A percentile compares a stretch with the other conserved stretches of the same genome.
These are phyloP conservation scores for Vanrija pseudolonga DNA, from an alignment of 1,284 basidiomycete species.

Conservation along the genomic window DNA sequence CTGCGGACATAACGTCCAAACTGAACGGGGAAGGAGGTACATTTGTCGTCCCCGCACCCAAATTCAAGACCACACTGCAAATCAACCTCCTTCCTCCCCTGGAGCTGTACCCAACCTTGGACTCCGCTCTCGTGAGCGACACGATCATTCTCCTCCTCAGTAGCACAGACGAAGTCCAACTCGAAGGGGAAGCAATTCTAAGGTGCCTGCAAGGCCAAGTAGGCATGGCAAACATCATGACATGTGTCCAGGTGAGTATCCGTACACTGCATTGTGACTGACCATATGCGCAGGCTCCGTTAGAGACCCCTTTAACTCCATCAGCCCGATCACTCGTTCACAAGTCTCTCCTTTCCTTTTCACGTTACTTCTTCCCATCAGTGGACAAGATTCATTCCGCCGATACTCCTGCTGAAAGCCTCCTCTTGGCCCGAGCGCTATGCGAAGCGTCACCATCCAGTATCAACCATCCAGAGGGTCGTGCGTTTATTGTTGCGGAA, in stretches of 20 bases:
- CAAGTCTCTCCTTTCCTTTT: conserved; percentile 85
- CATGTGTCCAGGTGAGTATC: conserved; percentile 56
- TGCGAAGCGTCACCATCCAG: conserved; percentile 69
- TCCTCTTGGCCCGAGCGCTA: conserved; percentile 67
- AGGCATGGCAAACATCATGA: conserved; percentile 53
- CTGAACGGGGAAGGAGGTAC: conserved; percentile 5
- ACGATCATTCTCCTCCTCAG: conserved; percentile 71
- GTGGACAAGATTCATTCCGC: conserved; percentile 57
- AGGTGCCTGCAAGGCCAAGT: conserved; percentile 78
- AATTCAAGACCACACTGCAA: conserved; percentile 85
- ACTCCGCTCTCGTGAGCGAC: conserved; percentile 84
- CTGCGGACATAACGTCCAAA: conserved; percentile 18
- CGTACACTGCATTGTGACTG: neutral
- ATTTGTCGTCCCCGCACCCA: conserved; percentile 71
- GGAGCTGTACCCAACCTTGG: conserved; percentile 72
- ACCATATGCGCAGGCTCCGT: conserved; percentile 33
- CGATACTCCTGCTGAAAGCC: conserved; percentile 59
- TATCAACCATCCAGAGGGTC: conserved; percentile 64
- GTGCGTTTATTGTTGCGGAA: conserved; percentile 78
- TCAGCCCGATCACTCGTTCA: conserved; percentile 59
- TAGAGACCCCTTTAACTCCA: conserved; percentile 53
- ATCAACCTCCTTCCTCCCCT: conserved; percentile 72
- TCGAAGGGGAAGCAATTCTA: conserved; percentile 79
- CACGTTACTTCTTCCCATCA: conserved; percentile 90
- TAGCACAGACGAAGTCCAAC: conserved; percentile 59